A percentile compares a stretch with the other conserved stretches of the same genome.
phyloP scores from a whole-genome alignment of 768 basidiomycete species.

The Russula sp. region DNA sequence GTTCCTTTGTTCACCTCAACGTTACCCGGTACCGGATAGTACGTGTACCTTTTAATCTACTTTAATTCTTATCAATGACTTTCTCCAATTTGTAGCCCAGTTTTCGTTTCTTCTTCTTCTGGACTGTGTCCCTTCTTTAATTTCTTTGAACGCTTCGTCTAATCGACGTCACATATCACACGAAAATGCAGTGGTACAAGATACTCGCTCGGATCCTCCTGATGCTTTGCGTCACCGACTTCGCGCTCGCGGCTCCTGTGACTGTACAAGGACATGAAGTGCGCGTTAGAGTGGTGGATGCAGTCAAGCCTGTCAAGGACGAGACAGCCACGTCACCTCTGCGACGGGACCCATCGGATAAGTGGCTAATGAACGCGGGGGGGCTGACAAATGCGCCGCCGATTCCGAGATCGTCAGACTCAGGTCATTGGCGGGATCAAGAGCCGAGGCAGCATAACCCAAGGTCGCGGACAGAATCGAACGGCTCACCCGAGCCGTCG shows the following conservation, averaged over 20 bases:
- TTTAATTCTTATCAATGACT: background rate
- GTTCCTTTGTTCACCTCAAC: background rate
- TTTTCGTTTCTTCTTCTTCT: background rate
- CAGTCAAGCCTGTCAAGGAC: too few relatives aligned
- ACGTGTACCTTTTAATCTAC: background rate
- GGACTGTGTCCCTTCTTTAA: background rate
- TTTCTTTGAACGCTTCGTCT: background rate
- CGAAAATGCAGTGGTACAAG: slow-evolving; percentile 4
- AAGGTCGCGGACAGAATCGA: too few relatives aligned
- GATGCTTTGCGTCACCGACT: background rate
- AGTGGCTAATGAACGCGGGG: too few relatives aligned
- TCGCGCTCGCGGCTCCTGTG: background rate
- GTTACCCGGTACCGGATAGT: background rate
- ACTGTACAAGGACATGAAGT: background rate
- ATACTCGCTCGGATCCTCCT: background rate
- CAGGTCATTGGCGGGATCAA: too few relatives aligned
- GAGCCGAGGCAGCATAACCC: too few relatives aligned
- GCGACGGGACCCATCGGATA: background rate
- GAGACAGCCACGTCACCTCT: too few relatives aligned
- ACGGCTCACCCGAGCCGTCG: too few relatives aligned
- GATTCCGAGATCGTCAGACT: too few relatives aligned
- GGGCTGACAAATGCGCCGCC: too few relatives aligned
- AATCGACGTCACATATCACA: background rate
- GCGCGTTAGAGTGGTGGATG: too few relatives aligned
- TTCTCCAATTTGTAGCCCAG: background rate